Evolutionary conservation across 1,284 basidiomycete species (phyloP), one percentile per base, ranked within the genome.

Genomic region (Rhodotorula sp.): DNA sequence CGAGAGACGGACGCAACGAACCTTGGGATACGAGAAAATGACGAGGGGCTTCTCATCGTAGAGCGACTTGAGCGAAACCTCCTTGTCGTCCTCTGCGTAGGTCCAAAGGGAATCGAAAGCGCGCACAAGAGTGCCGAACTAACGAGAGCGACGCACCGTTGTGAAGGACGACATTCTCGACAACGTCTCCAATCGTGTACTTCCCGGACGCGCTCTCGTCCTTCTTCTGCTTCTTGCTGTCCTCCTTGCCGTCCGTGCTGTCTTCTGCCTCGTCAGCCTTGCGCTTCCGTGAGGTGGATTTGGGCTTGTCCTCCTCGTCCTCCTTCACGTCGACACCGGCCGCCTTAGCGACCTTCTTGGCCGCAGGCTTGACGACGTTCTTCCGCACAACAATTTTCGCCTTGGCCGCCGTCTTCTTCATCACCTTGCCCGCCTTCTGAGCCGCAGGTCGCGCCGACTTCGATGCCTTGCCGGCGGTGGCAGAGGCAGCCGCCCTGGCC

Each of bases 1-100:
- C 59, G 89, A 77, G 77, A 68, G 5, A 18, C 3, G 16, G 13
- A 13, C 15, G 79, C 70, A 76, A 68, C 67, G 81, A 79, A 76
- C 80, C 60, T 61, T 81, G 37, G 82, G 82, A 76, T 82, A 83
- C 37, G 92, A 82, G 83, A 95, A 94, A 71, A 95, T 80, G 44
- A 95, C 86, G 9, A 90, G 85, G 2, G 91, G 72, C 88, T 87
- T 61, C 83, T 88, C 78, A 87, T 87, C 80, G 91, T 89, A 83
- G 76, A 59, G 81, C 77, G n/a, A 22, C 26, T 52, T 48, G 56
- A 73, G 64, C 9, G 62, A 57, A 2, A 83, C 79, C 16, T 81
- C 80, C 52, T 78, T 71, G 44, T 78, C 81, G 50, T 68, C 31
- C 77, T 76, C 71, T 83, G 77, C 79, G 40, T 3, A 90, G 89